Conservation (phyloP, 1,284 basidiomycete genomes). For the Ceratobasidium sp. region DNA sequence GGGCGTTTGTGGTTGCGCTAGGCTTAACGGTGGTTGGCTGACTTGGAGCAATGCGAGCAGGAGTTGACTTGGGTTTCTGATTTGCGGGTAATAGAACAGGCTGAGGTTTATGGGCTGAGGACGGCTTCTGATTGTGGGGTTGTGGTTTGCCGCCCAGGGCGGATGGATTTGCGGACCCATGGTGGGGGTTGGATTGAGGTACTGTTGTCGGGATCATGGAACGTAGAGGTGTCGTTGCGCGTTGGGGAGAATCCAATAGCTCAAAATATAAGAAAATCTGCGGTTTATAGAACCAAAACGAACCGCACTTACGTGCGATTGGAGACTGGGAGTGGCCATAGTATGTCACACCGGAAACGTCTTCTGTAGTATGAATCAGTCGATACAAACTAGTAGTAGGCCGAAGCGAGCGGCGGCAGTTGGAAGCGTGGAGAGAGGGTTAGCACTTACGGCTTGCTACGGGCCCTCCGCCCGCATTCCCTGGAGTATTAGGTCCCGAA, state of each 20-base stretch:
- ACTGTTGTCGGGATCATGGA: neutral
- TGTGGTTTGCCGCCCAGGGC: slow-evolving; percentile 7
- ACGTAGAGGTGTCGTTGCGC: neutral
- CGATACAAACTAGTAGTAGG: neutral
- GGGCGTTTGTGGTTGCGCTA: slow-evolving; percentile 40
- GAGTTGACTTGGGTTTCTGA: slow-evolving; percentile 31
- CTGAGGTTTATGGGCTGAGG: slow-evolving; percentile 22
- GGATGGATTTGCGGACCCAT: neutral
- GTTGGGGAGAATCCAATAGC: neutral
- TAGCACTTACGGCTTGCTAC: slow-evolving; percentile 33
- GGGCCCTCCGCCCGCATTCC: slow-evolving; percentile 16
- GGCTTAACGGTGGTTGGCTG: slow-evolving; percentile 35
- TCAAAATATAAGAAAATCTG: neutral
- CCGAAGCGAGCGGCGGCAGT: neutral
- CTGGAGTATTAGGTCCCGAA: slow-evolving; percentile 37
- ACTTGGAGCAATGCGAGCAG: slow-evolving; percentile 18
- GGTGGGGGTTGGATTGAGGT: slow-evolving; percentile 1
- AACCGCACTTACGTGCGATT: slow-evolving; percentile 19
- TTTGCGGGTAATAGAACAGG: neutral
- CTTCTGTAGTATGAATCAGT: slow-evolving; percentile 7
- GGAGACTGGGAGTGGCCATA: slow-evolving; percentile 33
- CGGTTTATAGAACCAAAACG: neutral
- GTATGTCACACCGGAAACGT: slow-evolving; percentile 24
- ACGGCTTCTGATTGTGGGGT: slow-evolving; percentile 25
- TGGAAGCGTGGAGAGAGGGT: neutral